These are phyloP conservation scores for Pyrrhoderma noxium DNA, from an alignment of 1,284 basidiomycete species.

Conservation along the genomic window DNA sequence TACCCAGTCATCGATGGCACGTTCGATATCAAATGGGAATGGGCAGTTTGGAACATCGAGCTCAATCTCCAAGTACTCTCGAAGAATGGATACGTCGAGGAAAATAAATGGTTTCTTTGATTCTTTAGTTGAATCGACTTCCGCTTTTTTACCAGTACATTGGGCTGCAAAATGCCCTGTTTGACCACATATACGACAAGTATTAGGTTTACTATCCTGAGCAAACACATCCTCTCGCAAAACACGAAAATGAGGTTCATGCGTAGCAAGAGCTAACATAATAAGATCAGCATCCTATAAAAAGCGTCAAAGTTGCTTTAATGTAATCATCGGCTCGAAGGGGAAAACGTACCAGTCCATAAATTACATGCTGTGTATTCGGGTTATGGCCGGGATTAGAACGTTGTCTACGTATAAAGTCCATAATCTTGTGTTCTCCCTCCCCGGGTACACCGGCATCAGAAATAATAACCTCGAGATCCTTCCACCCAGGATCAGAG, in stretches of 20 bases:
- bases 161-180: conserved; percentile 92
- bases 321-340: conserved; percentile 14
- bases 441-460: conserved; percentile 97
- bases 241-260: conserved; percentile 97
- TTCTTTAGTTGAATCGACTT: conserved; percentile 56
- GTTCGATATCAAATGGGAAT: conserved; percentile 93
- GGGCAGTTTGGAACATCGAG: conserved; percentile 72
- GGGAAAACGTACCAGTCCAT: conserved; percentile 72
- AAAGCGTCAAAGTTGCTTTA: conserved; percentile 4
- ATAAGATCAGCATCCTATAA: conserved; percentile 96
- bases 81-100: conserved; percentile 90
- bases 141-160: conserved; percentile 63
- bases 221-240: conserved; percentile 97
- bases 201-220: conserved; percentile 66
- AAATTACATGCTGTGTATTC: conserved; percentile 95
- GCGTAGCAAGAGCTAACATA: conserved; percentile 97
- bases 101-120: conserved; percentile 99
- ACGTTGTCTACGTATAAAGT: conserved; percentile 90
- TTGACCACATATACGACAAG: conserved; percentile 90
- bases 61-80: conserved; percentile 97
- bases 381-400: conserved; percentile 85
- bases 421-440: conserved; percentile 99
- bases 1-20: conserved; percentile 99
- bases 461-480: conserved; percentile 95
- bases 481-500: conserved; percentile 92